Conservation (phyloP, 768 basidiomycete species). For the Lentinula boryana region DNA sequence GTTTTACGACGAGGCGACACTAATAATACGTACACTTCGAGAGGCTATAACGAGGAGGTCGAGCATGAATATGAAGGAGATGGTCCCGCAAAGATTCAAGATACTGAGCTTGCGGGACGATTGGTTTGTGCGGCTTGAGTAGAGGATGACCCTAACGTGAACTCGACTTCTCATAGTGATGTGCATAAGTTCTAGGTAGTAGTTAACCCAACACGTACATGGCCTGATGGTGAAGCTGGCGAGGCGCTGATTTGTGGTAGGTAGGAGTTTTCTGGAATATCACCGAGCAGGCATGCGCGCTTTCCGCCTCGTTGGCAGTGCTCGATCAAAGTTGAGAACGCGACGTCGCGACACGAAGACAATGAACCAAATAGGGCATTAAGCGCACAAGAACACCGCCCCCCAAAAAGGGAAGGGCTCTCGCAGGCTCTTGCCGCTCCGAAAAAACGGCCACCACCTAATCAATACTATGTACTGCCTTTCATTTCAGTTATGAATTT, state of each 20-base stretch:
- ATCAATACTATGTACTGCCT: background rate
- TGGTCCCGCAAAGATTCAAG: too few relatives aligned
- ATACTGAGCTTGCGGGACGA: too few relatives aligned
- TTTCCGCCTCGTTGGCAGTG: background rate
- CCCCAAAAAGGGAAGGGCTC: too few relatives aligned
- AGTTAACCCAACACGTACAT: background rate
- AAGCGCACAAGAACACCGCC: background rate
- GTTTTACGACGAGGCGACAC: background rate
- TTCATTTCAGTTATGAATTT: background rate
- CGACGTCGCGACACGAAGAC: background rate
- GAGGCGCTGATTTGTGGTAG: background rate
- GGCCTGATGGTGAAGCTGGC: background rate
- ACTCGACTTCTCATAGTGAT: background rate
- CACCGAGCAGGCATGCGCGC: background rate
- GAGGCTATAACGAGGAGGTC: too few relatives aligned
- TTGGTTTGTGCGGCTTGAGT: too few relatives aligned
- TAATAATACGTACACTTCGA: too few relatives aligned
- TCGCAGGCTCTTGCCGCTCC: background rate
- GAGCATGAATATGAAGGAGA: too few relatives aligned
- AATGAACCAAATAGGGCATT: background rate
- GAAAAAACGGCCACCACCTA: background rate
- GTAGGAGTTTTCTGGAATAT: background rate
- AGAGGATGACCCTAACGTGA: background rate
- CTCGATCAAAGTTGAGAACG: background rate
- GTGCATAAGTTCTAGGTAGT: background rate